Evolutionary conservation across 1,284 basidiomycete genomes (phyloP), one percentile per base, ranked within the genome.

Genomic region (Somion occarium): DNA sequence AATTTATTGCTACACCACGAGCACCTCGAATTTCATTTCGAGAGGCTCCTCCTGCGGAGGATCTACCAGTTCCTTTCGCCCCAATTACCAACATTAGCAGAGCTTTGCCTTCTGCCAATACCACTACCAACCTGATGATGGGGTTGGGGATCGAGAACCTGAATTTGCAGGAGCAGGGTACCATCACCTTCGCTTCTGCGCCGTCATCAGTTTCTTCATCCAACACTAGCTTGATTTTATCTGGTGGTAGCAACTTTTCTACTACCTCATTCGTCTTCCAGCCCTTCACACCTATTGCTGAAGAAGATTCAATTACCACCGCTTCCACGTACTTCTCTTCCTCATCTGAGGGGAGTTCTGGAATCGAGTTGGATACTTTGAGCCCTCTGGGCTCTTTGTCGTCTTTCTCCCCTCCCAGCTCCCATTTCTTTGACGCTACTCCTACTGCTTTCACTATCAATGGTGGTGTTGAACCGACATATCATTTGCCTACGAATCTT

Each of bases 31-130:
- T 23, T 15, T 49, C 38, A 38, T n/a, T n/a, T n/a, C n/a, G n/a
- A n/a, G n/a, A 9, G 5, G 48, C 48, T 26, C 48, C 48, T 26
- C 38, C 48, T 38, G 38, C 48, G 20, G 20, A 19, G 9, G 48
- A 49, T 15, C 48, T 49, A 7, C 48, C 48, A 20, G 25, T 39
- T 25, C 47, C 47, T 7, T 48, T 48, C 23, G 34, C 24, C 46
- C 20, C n/a, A n/a, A n/a, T 9, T 24, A 11, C 19, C 44, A n/a
- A n/a, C n/a, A n/a, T n/a, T n/a, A n/a, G n/a, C n/a, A n/a, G n/a
- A n/a, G n/a, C n/a, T n/a, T n/a, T n/a, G n/a, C n/a, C n/a, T n/a
- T n/a, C n/a, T n/a, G n/a, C n/a, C n/a, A n/a, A n/a, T n/a, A n/a
- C n/a, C n/a, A n/a, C n/a, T n/a, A n/a, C n/a, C n/a, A n/a, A n/a